Evolutionary conservation across 208 protist genomes (phyloP).

Genomic region (Trypanosoma scelopori): DNA sequence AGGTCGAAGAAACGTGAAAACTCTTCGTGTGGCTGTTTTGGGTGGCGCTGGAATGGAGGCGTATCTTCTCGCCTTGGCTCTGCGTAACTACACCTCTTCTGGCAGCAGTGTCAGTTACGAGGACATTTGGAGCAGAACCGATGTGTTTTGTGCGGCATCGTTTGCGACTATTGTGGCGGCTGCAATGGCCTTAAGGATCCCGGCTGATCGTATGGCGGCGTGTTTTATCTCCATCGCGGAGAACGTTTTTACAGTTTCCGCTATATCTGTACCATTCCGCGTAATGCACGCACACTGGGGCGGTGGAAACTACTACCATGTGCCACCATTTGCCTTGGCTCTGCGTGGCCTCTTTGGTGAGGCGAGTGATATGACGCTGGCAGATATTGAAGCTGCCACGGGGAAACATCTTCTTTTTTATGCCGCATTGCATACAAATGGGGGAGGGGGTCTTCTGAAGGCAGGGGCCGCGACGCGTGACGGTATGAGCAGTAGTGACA

Average conservation of each 20-base stretch:
- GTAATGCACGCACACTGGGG: not conserved
- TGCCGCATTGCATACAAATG: not conserved
- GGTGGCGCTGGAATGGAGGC: constrained; percentile 8
- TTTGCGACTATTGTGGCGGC: constrained; percentile 10
- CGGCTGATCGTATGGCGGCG: not conserved
- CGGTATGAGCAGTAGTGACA: too few species aligned
- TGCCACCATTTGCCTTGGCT: not conserved
- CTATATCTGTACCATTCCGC: not conserved
- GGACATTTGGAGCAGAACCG: not conserved
- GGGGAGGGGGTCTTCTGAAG: too few species aligned
- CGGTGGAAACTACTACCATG: constrained; percentile 5
- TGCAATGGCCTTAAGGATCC: not conserved
- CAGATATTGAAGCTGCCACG: not conserved
- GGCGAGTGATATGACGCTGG: constrained; percentile 6
- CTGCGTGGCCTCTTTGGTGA: constrained; percentile 2
- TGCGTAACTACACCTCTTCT: not conserved
- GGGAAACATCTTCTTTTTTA: constrained; percentile 13
- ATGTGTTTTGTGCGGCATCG: constrained; percentile 11
- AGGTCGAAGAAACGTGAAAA: not conserved
- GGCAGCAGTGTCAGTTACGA: not conserved
- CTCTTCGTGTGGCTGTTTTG: not conserved
- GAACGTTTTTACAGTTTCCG: not conserved
- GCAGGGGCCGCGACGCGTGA: too few species aligned
- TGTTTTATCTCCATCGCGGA: constrained; percentile 9
- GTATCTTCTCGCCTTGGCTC: not conserved